Conservation (phyloP, 2,329 filamentous ascomycete genomes). For the Ceratocystis cacaofunesta region DNA sequence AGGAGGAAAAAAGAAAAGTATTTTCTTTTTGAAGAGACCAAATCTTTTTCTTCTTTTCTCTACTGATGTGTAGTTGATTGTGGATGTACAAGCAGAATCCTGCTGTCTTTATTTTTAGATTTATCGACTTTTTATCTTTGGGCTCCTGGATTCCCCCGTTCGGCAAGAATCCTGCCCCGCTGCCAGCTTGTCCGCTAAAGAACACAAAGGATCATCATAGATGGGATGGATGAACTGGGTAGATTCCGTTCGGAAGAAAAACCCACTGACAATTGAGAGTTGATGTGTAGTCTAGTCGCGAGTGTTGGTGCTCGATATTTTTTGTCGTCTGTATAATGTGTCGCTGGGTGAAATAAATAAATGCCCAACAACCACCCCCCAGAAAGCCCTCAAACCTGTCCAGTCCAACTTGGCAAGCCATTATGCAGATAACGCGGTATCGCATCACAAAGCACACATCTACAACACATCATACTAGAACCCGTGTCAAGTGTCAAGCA, state of each 20-base stretch:
- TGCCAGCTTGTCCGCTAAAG: neutral
- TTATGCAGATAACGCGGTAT: neutral
- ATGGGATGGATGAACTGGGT: neutral
- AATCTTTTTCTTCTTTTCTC: neutral
- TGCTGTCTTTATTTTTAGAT: neutral
- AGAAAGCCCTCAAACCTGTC: too few relatives aligned
- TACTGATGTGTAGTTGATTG: neutral
- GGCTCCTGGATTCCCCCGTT: neutral
- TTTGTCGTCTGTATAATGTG: neutral
- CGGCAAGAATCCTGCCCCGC: slow-evolving; percentile 1
- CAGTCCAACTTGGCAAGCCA: neutral
- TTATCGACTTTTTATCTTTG: neutral
- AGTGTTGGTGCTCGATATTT: too few relatives aligned
- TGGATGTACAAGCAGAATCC: neutral
- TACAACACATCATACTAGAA: neutral
- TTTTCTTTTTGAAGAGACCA: neutral
- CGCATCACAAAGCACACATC: neutral
- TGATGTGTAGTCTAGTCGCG: too few relatives aligned
- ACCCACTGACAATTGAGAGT: neutral
- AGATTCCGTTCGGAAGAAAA: neutral
- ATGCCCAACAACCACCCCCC: too few relatives aligned
- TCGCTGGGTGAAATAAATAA: neutral
- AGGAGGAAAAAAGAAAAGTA: neutral
- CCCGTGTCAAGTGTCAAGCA: neutral
- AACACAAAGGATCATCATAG: neutral